phyloP scores from a whole-genome alignment of 148 eudicot genomes.

The Rhododendron griersonianum region DNA sequence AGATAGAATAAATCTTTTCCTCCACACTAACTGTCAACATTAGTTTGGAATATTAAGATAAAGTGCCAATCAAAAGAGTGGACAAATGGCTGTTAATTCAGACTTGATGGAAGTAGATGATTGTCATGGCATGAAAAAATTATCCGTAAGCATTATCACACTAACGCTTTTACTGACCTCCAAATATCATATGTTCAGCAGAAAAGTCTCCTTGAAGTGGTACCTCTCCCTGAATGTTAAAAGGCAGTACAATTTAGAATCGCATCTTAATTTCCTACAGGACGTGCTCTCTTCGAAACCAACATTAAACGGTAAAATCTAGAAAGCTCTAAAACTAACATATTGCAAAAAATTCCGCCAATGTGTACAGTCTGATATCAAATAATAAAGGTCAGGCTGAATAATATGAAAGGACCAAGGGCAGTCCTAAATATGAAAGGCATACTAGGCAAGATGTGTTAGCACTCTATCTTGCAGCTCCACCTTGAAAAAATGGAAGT shows the following conservation, averaged over 20 bases:
- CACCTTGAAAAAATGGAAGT: background rate
- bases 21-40: background rate
- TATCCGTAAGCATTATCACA: background rate
- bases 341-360: background rate
- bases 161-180: conserved; percentile 47
- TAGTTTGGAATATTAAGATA: background rate
- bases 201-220: conserved; percentile 98
- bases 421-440: background rate
- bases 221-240: conserved; percentile 68
- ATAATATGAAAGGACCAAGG: background rate
- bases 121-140: background rate
- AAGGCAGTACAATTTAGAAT: conserved; percentile 12
- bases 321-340: background rate
- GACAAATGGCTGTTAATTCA: background rate
- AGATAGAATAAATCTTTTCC: background rate
- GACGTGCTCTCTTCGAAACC: background rate
- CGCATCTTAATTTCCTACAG: background rate
- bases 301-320: background rate
- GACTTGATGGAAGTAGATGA: background rate
- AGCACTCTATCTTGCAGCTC: background rate
- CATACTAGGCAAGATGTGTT: background rate
- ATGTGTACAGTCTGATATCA: background rate
- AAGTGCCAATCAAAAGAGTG: background rate
- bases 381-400: background rate
- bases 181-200: conserved; percentile 93